Evolutionary conservation across 305 asterid species (phyloP), one percentile per base, ranked within the genome.

Genomic region (Rubia balearica): DNA sequence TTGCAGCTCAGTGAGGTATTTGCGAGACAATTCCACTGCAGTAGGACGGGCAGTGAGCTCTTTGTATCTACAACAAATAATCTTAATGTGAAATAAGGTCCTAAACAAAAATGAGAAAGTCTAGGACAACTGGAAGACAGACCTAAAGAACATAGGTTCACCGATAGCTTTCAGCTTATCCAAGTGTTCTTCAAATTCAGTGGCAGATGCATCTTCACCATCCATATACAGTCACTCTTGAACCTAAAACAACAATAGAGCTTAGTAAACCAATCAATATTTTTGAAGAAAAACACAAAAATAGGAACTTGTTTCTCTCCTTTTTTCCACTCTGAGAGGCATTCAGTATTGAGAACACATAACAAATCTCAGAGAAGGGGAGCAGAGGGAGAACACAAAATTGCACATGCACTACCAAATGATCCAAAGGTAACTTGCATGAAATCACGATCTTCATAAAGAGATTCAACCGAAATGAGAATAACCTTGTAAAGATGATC

Each of bases 171-270:
- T 91, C 83, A 94, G 78, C 85, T 66, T 82, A 76, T 95, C 95
- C 75, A 91, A 81, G 64, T 83, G 96, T 80, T 88, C 84, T 84
- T 90, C 81, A 78, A 95, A 95, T 76, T 91, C 92, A 78, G 87
- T 60, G 65, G 96, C 97, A 79, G 96, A 86, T 77, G 98, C 99
- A 83, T 95, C 98, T 86, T 95, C 99, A 74, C 98, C 99, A 80
- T 95, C 99, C 79, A 95, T 90, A 79, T 95, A 95, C 85, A 95
- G 76, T 98, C 99, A 95, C 33, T 95, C 98, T 83, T 95, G 24
- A 24, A 24, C 24, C 24, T 24, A 24, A 24, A 24, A 24, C 24
- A 24, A 24, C 75, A 71, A 75, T 40, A 30, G 36, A 64, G 19
- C 11, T 70, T 63, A 40, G 65, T 75, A 70, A 33, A 55, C 41